phyloP scores from a whole-genome alignment of 176 grass and related monocot genomes.

The Avena insularis region DNA sequence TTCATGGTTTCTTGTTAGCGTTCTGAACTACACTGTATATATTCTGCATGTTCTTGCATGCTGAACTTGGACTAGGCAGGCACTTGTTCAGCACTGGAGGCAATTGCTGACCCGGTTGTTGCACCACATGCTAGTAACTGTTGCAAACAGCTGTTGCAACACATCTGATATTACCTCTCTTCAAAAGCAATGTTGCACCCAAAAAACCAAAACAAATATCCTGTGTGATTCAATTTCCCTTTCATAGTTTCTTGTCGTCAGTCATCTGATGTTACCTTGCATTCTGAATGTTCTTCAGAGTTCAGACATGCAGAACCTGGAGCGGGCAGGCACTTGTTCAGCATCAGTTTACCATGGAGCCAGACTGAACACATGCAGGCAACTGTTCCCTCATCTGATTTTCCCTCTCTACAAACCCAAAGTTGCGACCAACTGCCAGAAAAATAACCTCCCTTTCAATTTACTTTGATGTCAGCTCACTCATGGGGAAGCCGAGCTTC shows the following conservation, averaged over 20 bases:
- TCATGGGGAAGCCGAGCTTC: too few relatives aligned
- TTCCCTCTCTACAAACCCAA: neutral
- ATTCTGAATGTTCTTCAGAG: slow-evolving; percentile 5
- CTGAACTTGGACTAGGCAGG: slow-evolving; percentile 51
- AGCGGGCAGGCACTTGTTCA: slow-evolving; percentile 47
- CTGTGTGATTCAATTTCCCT: too few relatives aligned
- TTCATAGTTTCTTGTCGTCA: too few relatives aligned
- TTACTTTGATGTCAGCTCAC: too few relatives aligned
- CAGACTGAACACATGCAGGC: too few relatives aligned
- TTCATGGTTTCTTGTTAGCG: neutral
- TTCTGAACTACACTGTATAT: neutral
- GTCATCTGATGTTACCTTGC: neutral
- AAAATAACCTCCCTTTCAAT: neutral
- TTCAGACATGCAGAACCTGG: slow-evolving; percentile 46
- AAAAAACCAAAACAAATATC: too few relatives aligned
- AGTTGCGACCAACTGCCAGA: neutral
- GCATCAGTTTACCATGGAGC: neutral
- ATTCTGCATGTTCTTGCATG: neutral
- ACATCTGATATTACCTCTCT: too few relatives aligned
- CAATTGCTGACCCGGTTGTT: too few relatives aligned
- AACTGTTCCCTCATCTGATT: too few relatives aligned
- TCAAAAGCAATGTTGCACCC: too few relatives aligned
- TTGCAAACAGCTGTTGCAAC: too few relatives aligned
- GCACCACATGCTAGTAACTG: too few relatives aligned
- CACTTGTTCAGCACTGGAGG: slow-evolving; percentile 7